phyloP scores from a whole-genome alignment of 495 filamentous ascomycete species.

The Pseudomonodictys pantanalensis region DNA sequence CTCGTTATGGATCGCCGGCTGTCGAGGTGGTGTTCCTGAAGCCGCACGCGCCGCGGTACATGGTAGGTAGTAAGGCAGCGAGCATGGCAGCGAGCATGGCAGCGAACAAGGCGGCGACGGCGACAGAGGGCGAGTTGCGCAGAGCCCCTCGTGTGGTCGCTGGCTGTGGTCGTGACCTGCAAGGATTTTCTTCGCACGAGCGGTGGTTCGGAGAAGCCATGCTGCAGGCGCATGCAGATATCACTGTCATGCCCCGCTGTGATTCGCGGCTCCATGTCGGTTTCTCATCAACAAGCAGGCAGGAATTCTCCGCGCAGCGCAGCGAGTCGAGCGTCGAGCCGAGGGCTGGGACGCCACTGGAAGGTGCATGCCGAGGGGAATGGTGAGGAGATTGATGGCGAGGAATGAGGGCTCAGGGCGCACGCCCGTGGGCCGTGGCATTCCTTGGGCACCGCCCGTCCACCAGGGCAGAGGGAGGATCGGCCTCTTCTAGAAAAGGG shows the following conservation, averaged over 20 bases:
- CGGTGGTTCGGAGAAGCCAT: slow-evolving; percentile 8
- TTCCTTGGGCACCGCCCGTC: not conserved
- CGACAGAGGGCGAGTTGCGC: no score
- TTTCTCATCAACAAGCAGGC: not conserved
- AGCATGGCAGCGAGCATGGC: no score
- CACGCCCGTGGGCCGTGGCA: not conserved
- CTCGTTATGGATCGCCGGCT: no score
- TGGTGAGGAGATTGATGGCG: not conserved
- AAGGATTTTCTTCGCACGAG: slow-evolving; percentile 6
- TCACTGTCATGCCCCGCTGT: not conserved
- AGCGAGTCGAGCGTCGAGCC: no score
- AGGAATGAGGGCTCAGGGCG: not conserved
- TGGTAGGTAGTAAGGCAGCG: no score
- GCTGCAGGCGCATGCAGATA: slow-evolving; percentile 1
- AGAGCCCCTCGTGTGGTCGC: not conserved
- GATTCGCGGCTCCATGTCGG: not conserved
- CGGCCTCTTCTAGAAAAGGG: not conserved
- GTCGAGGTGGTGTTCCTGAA: no score
- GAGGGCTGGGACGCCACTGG: no score
- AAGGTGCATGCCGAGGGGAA: not conserved
- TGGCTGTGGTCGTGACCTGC: not conserved
- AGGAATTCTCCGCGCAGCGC: not conserved
- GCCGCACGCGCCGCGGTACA: no score
- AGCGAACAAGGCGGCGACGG: slow-evolving; percentile 1
- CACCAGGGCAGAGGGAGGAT: not conserved